A percentile compares a stretch with the other conserved stretches of the same genome.
These are phyloP conservation scores for Chlorencoelia australis DNA, from an alignment of 2,329 filamentous ascomycete species.

Conservation along the genomic window DNA sequence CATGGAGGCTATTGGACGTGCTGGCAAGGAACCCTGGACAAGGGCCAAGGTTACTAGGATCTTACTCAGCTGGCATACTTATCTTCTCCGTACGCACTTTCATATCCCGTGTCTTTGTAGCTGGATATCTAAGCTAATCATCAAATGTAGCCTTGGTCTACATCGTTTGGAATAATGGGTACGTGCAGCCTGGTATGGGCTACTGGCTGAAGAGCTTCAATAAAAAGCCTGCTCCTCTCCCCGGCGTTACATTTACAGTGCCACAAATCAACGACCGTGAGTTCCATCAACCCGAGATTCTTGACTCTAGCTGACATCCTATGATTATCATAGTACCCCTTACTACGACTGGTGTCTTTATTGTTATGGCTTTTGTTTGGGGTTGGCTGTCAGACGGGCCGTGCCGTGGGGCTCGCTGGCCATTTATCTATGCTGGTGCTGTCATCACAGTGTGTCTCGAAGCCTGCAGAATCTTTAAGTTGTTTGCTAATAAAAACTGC, in stretches of 20 bases:
- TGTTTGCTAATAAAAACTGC: too few relatives aligned
- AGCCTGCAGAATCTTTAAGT: too few relatives aligned
- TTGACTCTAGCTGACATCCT: neutral
- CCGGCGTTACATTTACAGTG: neutral
- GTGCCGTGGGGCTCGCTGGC: constrained; percentile 50
- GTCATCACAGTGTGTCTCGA: constrained; percentile 22
- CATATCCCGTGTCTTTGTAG: constrained; percentile 13
- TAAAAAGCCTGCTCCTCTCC: constrained; percentile 25
- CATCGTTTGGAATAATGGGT: neutral
- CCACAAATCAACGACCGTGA: neutral
- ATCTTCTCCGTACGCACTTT: constrained; percentile 26
- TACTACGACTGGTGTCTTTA: neutral
- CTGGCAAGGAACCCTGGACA: constrained; percentile 29
- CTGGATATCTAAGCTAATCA: constrained; percentile 2
- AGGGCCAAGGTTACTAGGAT: constrained; percentile 28
- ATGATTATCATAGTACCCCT: neutral
- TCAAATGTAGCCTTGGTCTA: neutral
- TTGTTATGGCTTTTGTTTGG: constrained; percentile 20
- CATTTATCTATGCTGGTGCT: neutral
- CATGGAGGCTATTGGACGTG: constrained; percentile 28
- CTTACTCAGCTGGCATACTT: constrained; percentile 31
- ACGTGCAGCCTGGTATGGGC: constrained; percentile 26
- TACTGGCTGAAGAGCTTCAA: constrained; percentile 35
- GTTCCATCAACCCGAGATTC: neutral
- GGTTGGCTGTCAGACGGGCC: constrained; percentile 56